phyloP scores from a whole-genome alignment of 257 asterid species.

The Solanum virginianum region DNA sequence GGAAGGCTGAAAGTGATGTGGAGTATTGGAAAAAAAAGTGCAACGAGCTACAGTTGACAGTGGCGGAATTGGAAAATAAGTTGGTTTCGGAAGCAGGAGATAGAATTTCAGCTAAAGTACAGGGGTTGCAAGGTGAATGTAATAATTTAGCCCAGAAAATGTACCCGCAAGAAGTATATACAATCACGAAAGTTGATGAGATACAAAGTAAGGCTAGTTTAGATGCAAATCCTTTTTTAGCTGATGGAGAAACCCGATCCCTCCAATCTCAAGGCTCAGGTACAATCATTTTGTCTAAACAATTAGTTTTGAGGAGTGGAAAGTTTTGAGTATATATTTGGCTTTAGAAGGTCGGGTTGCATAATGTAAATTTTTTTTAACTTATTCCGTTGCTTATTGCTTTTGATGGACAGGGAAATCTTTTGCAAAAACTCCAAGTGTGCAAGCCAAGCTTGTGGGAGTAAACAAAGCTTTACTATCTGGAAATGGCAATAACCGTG shows the following conservation, averaged over 20 bases:
- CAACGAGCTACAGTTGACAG: constrained; percentile 25
- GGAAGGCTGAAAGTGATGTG: constrained; percentile 26
- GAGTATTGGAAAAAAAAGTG: constrained; percentile 37
- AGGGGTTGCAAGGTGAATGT: not conserved
- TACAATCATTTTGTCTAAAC: not conserved
- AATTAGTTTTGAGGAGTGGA: not conserved
- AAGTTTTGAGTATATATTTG: not conserved
- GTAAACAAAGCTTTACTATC: not conserved
- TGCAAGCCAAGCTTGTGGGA: constrained; percentile 1
- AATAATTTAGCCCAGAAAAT: not conserved
- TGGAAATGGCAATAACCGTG: constrained; percentile 2
- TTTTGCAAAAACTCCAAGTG: constrained; percentile 2
- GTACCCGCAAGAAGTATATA: not conserved
- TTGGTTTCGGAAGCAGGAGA: not conserved
- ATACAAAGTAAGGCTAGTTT: not conserved
- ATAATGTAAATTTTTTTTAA: not conserved
- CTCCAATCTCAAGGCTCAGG: not conserved
- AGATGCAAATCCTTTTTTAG: not conserved
- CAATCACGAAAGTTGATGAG: not conserved
- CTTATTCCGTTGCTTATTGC: not conserved
- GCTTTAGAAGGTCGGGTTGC: not conserved
- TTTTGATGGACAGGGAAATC: constrained; percentile 14
- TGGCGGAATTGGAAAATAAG: constrained; percentile 23
- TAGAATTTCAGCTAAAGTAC: not conserved
- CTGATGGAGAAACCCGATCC: not conserved